These are phyloP conservation scores for Tricholoma sp. DNA, from an alignment of 768 basidiomycete species.

Conservation along the genomic window DNA sequence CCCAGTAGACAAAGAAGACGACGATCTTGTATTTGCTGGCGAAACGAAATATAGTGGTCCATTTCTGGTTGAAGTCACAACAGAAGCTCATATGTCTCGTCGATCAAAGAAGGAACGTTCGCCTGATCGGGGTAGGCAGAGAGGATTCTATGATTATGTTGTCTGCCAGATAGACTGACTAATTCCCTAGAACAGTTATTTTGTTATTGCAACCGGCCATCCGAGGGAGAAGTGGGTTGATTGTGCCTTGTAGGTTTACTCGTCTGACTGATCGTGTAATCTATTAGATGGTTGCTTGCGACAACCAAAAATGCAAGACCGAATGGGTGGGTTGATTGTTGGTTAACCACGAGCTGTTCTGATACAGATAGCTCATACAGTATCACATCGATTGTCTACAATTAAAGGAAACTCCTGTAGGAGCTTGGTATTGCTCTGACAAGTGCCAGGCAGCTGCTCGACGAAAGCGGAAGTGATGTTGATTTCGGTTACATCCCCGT, in stretches of 20 bases:
- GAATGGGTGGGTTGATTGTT: constrained; percentile 70
- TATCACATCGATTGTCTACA: constrained; percentile 72
- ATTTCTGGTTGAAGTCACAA: background rate
- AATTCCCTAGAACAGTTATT: constrained; percentile 44
- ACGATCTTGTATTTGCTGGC: background rate
- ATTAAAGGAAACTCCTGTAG: constrained; percentile 51
- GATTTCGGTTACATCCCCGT: background rate
- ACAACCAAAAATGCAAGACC: constrained; percentile 58
- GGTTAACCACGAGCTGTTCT: constrained; percentile 1
- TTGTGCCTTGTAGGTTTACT: constrained; percentile 5
- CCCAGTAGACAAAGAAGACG: constrained; percentile 31
- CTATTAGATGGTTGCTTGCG: constrained; percentile 82
- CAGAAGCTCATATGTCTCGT: background rate
- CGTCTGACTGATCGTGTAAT: background rate
- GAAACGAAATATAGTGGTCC: background rate
- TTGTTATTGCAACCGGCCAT: constrained; percentile 78
- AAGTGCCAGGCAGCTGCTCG: constrained; percentile 40
- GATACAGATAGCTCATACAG: constrained; percentile 26
- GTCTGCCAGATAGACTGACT: constrained; percentile 18
- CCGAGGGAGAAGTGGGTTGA: constrained; percentile 68
- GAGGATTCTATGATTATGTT: constrained; percentile 29
- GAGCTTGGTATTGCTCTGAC: constrained; percentile 70
- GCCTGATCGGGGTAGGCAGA: background rate
- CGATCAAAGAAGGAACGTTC: background rate
- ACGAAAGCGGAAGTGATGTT: constrained; percentile 21